These are phyloP conservation scores for Fusarium piperis DNA, from an alignment of 2,329 filamentous ascomycete species.

Conservation along the genomic window DNA sequence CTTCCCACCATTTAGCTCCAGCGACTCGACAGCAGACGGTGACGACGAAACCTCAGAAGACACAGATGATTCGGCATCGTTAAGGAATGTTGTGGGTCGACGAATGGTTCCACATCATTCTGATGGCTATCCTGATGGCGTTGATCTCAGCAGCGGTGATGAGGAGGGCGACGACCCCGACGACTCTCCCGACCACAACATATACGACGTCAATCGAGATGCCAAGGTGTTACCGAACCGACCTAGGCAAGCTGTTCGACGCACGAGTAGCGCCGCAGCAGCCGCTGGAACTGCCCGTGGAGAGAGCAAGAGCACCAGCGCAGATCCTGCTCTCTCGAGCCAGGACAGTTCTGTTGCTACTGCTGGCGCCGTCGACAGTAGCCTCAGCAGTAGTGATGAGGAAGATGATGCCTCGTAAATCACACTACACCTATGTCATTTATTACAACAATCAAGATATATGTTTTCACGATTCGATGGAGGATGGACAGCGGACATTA, in stretches of 20 bases:
- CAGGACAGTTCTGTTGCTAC: constrained; percentile 53
- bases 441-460: not conserved
- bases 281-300: constrained; percentile 45
- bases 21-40: constrained; percentile 49
- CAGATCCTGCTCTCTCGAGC: constrained; percentile 39
- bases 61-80: constrained; percentile 44
- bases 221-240: constrained; percentile 32
- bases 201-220: constrained; percentile 43
- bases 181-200: constrained; percentile 44
- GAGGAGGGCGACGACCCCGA: constrained; percentile 54
- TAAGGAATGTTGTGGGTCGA: constrained; percentile 46
- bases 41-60: constrained; percentile 41
- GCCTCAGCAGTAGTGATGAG: constrained; percentile 50
- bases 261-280: constrained; percentile 47
- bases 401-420: constrained; percentile 31
- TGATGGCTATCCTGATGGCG: constrained; percentile 53
- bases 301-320: constrained; percentile 46
- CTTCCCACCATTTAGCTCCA: constrained; percentile 58
- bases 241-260: constrained; percentile 18
- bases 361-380: constrained; percentile 51
- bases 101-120: constrained; percentile 51
- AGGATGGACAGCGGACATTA: not conserved
- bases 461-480: constrained; percentile 1
- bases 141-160: constrained; percentile 53
- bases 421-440: not conserved